Evolutionary conservation across 768 basidiomycete species (phyloP).

Genomic region (Leccinum disarticulatum): DNA sequence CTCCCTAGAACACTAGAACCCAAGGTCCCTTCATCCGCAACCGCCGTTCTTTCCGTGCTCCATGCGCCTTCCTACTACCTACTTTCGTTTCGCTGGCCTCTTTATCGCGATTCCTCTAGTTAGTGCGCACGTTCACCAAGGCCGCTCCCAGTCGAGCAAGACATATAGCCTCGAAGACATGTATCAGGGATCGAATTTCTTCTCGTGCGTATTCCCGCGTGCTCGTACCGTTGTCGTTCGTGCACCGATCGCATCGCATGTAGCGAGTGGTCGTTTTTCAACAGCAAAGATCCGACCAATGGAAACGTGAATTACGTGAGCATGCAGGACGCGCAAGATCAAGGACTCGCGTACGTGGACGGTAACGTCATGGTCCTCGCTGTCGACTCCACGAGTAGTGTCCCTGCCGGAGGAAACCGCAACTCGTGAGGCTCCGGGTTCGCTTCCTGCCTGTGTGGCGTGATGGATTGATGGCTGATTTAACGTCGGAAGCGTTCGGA

Average conservation of each 20-base stretch:
- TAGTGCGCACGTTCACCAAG: slow-evolving; percentile 16
- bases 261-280: slow-evolving; percentile 67
- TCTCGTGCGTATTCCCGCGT: slow-evolving; percentile 43
- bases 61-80: slow-evolving; percentile 17
- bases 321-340: slow-evolving; percentile 43
- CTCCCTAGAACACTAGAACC: too few species aligned
- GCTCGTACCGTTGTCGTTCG: neutral
- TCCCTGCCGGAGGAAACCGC: slow-evolving; percentile 52
- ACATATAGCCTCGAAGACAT: slow-evolving; percentile 36
- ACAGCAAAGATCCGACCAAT: slow-evolving; percentile 61
- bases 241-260: slow-evolving; percentile 1
- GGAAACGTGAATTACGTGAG: slow-evolving; percentile 64
- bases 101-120: slow-evolving; percentile 30
- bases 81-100: slow-evolving; percentile 22
- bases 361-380: slow-evolving; percentile 55
- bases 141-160: slow-evolving; percentile 7
- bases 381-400: slow-evolving; percentile 53
- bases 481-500: slow-evolving; percentile 52
- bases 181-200: slow-evolving; percentile 49
- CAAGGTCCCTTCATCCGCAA: neutral
- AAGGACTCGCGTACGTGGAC: slow-evolving; percentile 61
- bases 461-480: neutral
- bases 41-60: neutral
- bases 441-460: neutral
- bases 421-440: slow-evolving; percentile 40